Conservation (phyloP, 306 rosid species). For the Corylus avellana region DNA sequence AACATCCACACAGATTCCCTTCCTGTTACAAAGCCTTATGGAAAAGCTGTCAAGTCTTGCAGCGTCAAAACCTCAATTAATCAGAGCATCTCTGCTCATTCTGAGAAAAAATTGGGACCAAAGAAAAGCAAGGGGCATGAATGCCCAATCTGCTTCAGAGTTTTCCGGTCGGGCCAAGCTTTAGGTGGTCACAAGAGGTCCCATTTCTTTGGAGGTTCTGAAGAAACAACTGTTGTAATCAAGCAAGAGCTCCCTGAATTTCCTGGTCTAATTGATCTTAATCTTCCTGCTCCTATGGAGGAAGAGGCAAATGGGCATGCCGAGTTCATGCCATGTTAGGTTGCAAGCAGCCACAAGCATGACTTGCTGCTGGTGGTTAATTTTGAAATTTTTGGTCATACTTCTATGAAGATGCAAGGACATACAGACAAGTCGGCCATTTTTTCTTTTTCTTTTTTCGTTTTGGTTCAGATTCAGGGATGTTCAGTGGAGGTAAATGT, state of each 20-base stretch:
- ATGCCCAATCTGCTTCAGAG: slow-evolving; percentile 80
- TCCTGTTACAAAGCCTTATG: slow-evolving; percentile 37
- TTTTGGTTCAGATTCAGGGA: slow-evolving; percentile 33
- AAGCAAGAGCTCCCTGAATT: slow-evolving; percentile 41
- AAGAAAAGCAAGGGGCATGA: slow-evolving; percentile 72
- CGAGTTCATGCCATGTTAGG: slow-evolving; percentile 40
- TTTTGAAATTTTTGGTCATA: slow-evolving; percentile 32
- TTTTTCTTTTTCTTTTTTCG: slow-evolving; percentile 29
- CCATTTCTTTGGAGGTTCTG: slow-evolving; percentile 75
- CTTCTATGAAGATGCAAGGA: slow-evolving; percentile 25
- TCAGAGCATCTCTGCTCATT: slow-evolving; percentile 35
- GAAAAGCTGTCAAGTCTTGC: slow-evolving; percentile 22
- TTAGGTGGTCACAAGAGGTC: slow-evolving; percentile 98
- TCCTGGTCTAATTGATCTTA: slow-evolving; percentile 76
- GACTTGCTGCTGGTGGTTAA: slow-evolving; percentile 33
- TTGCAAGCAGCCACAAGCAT: slow-evolving; percentile 29
- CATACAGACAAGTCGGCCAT: slow-evolving; percentile 47
- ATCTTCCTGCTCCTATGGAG: slow-evolving; percentile 82
- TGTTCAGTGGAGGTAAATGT: slow-evolving; percentile 37
- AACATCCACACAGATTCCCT: slow-evolving; percentile 50
- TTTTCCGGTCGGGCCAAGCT: slow-evolving; percentile 89
- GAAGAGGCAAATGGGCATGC: slow-evolving; percentile 46
- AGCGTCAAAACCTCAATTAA: slow-evolving; percentile 25
- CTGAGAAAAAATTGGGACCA: slow-evolving; percentile 47
- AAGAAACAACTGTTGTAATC: slow-evolving; percentile 51